A percentile compares a stretch with the other conserved stretches of the same genome.
Conservation (phyloP, 768 basidiomycete species). For the Russula olivacea region DNA sequence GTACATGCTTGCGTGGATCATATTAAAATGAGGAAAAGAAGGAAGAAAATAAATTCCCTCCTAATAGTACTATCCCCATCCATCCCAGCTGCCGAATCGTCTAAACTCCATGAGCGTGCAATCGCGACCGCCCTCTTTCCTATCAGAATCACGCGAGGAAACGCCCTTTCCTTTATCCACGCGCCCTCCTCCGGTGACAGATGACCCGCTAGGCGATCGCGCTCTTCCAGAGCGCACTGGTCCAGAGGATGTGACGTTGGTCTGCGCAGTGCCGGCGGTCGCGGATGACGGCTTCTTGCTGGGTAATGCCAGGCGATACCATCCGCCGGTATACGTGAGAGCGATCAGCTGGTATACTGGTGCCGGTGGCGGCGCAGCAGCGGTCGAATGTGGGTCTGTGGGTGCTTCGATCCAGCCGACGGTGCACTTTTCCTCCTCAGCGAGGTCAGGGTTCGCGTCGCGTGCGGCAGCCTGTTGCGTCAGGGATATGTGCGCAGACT, state of each 20-base stretch:
- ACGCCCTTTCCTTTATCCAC: slow-evolving; percentile 59
- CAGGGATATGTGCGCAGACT: slow-evolving; percentile 75
- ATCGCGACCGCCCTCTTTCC: slow-evolving; percentile 55
- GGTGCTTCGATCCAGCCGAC: slow-evolving; percentile 76
- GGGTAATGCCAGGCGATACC: slow-evolving; percentile 79
- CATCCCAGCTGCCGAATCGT: slow-evolving; percentile 84
- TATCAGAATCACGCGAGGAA: slow-evolving; percentile 47
- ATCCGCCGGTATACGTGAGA: slow-evolving; percentile 84
- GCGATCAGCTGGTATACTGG: slow-evolving; percentile 74
- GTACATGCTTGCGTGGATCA: slow-evolving; percentile 19
- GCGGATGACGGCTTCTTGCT: slow-evolving; percentile 30
- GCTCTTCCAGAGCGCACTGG: slow-evolving; percentile 45
- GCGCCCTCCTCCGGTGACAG: slow-evolving; percentile 41
- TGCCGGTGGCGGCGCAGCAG: slow-evolving; percentile 21
- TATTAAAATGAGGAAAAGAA: slow-evolving; percentile 1
- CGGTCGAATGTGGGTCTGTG: slow-evolving; percentile 33
- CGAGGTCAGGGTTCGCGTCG: slow-evolving; percentile 47
- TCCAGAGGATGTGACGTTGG: slow-evolving; percentile 27
- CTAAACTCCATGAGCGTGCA: slow-evolving; percentile 72
- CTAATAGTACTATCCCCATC: slow-evolving; percentile 47
- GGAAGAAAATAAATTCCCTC: not conserved
- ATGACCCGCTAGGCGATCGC: slow-evolving; percentile 52
- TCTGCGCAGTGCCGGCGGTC: slow-evolving; percentile 18
- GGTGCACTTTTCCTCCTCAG: slow-evolving; percentile 79
- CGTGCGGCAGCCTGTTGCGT: slow-evolving; percentile 56